Evolutionary conservation across 805 yeast genomes (phyloP), one percentile per base, ranked within the genome.

Genomic region (Yarrowia sp.): DNA sequence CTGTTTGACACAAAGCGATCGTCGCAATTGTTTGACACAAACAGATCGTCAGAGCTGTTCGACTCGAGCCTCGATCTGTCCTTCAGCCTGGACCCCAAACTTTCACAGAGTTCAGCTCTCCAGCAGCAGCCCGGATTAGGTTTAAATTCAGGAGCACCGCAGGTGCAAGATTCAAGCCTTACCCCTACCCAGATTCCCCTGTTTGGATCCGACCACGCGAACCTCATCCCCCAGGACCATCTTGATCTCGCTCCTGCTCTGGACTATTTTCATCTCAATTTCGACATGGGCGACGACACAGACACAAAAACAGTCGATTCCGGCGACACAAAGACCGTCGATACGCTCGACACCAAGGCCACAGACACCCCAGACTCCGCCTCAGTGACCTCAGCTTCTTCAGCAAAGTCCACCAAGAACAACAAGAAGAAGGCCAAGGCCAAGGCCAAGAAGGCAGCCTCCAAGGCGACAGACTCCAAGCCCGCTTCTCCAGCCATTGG

Each of bases 91-190:
- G 55, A 32, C n/a, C 44, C 44, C 39, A 8, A 35, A 35, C 39
- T 35, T 35, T 35, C 39, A 18, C 39, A 8, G 4, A n/a, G n/a
- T n/a, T n/a, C 39, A n/a, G n/a, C n/a, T n/a, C n/a, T n/a, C n/a
- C 16, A 16, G 38, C 22, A 36, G 22, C 39, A 36, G 22, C 39
- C 8, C 8, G 25, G 44, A 39, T 35, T 33, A 24, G 36, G 42
- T 35, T 51, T 25, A 33, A 38, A 51, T 51, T 51, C 58, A 51
- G 58, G 58, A 51, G 58, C 41, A 7, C 41, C 56, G 29, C 27
- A 19, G 9, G 38, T 47, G 58, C 58, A 51, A 24, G 24, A 24
- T 35, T 6, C 32, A 51, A 18, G 58, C 42, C 21, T 12, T 18
- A 22, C 56, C 53, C 53, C 25, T 29, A 22, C 55, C 55, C 55